Evolutionary conservation across 768 basidiomycete genomes (phyloP), one percentile per base, ranked within the genome.

Genomic region (Termitomyces titanicus): DNA sequence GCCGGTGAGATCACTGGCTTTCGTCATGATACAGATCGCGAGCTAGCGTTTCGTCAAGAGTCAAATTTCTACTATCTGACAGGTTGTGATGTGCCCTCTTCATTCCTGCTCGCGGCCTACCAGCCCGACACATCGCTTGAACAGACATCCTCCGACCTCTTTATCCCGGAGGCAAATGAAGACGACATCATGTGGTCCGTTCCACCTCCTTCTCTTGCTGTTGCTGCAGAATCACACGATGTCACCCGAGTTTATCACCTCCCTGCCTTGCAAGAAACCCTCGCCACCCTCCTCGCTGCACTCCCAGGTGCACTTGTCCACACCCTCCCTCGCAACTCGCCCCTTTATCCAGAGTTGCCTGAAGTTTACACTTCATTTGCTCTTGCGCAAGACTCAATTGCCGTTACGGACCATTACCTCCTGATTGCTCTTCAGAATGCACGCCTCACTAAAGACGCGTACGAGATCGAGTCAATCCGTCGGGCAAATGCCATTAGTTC

Each of bases 61-160:
- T 88, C 87, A 63, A 96, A 96, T 71, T 96, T 96, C 67, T 86
- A 81, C 72, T 96, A 93, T 67, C 77, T 96, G 15, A 82, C 90
- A 0, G 94, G 92, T 50, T 93, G 89, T 70, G 74, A 77, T 45
- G 78, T 92, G 4, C 89, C 93, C 0, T 78, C 79, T 0, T 86
- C 89, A 1, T 83, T 82, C 59, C 69, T 94, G 12, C 70, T 94
- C 18, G 71, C 89, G 9, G 70, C 78, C 2, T 86, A 78, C 66
- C 75, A 83, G 55, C 72, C 77, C 39, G 78, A 76, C 20, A 47
- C 47, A 15, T 47, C 47, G 22, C 33, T 22, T n/a, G 72, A 70
- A 3, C 64, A 65, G 9, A 66, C 66, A 0, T 74, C 80, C 7
- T 77, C 74, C 7, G 80, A 84, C 7, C 76, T 98, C 33, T 94